These are phyloP conservation scores for Alternaria viburni DNA, from an alignment of 2,329 filamentous ascomycete species.

Conservation along the genomic window DNA sequence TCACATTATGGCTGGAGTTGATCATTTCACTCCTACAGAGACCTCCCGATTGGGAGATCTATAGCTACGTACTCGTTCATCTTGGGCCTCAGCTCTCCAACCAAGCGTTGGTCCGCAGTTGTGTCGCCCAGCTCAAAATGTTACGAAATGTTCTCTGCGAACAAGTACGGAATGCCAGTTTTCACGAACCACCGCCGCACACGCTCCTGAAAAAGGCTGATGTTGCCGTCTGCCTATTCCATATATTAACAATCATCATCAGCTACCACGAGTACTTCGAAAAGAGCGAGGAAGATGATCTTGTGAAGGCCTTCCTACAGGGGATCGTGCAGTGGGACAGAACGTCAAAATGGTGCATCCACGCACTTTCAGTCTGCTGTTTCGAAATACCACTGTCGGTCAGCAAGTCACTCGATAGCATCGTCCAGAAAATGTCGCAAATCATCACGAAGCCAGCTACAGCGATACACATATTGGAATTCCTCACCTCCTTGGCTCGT, in stretches of 20 bases:
- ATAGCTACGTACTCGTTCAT: slow-evolving; percentile 87
- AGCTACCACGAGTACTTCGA: slow-evolving; percentile 88
- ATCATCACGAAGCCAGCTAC: slow-evolving; percentile 94
- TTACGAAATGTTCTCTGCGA: slow-evolving; percentile 80
- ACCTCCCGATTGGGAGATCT: slow-evolving; percentile 86
- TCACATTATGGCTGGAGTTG: slow-evolving; percentile 72
- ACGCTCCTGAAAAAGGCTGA: slow-evolving; percentile 85
- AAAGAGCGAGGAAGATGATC: slow-evolving; percentile 85
- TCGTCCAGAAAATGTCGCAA: slow-evolving; percentile 91
- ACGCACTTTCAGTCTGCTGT: slow-evolving; percentile 92
- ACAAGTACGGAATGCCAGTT: slow-evolving; percentile 76
- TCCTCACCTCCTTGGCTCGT: slow-evolving; percentile 86
- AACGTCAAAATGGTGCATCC: slow-evolving; percentile 90
- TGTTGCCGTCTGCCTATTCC: slow-evolving; percentile 86
- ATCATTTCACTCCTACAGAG: slow-evolving; percentile 76
- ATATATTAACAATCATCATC: slow-evolving; percentile 83
- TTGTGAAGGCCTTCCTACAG: slow-evolving; percentile 83
- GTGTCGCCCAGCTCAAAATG: slow-evolving; percentile 75
- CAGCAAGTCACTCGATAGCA: slow-evolving; percentile 81
- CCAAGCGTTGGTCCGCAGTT: slow-evolving; percentile 79
- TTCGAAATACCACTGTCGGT: slow-evolving; percentile 90
- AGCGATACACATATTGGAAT: slow-evolving; percentile 93
- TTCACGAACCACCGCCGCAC: slow-evolving; percentile 80
- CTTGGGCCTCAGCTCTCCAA: slow-evolving; percentile 89
- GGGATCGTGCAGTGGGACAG: slow-evolving; percentile 85